These are phyloP conservation scores for Agrocybe pediades DNA, from an alignment of 768 basidiomycete species.

Conservation along the genomic window DNA sequence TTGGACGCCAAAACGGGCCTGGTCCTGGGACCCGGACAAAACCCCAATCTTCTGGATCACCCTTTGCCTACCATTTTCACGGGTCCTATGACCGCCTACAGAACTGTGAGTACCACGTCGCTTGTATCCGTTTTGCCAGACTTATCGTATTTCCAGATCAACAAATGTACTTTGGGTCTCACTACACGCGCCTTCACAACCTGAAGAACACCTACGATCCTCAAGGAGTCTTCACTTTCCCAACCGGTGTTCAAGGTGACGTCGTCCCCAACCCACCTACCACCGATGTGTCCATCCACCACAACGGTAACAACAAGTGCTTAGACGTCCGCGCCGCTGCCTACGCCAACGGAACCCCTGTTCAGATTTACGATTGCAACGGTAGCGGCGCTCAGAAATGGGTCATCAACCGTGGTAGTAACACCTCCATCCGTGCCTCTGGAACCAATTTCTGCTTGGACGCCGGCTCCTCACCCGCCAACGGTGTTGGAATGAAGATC, in stretches of 20 bases:
- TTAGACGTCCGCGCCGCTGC: conserved; percentile 30
- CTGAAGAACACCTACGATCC: conserved; percentile 7
- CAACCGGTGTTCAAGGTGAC: conserved; percentile 5
- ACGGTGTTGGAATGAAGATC: conserved; percentile 31
- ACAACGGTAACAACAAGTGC: conserved; percentile 27
- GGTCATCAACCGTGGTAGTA: conserved; percentile 23
- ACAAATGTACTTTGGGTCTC: conserved; percentile 8
- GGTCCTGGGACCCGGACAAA: too few relatives aligned
- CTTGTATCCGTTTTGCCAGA: background rate
- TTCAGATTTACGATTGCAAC: conserved; percentile 39
- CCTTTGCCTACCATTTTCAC: too few relatives aligned
- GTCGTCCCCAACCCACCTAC: background rate
- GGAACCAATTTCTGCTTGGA: conserved; percentile 35
- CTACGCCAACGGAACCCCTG: conserved; percentile 31
- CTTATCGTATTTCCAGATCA: background rate
- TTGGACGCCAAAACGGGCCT: too few relatives aligned
- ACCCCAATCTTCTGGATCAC: too few relatives aligned
- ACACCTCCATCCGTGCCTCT: conserved; percentile 22
- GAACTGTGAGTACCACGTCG: conserved; percentile 25
- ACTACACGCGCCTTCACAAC: conserved; percentile 5
- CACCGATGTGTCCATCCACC: conserved; percentile 18
- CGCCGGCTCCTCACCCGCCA: conserved; percentile 30
- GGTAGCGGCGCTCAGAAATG: conserved; percentile 32
- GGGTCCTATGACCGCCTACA: too few relatives aligned
- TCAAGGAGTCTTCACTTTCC: conserved; percentile 3